Conservation (phyloP, 495 filamentous ascomycete genomes). For the Opeltia flavorubescens region DNA sequence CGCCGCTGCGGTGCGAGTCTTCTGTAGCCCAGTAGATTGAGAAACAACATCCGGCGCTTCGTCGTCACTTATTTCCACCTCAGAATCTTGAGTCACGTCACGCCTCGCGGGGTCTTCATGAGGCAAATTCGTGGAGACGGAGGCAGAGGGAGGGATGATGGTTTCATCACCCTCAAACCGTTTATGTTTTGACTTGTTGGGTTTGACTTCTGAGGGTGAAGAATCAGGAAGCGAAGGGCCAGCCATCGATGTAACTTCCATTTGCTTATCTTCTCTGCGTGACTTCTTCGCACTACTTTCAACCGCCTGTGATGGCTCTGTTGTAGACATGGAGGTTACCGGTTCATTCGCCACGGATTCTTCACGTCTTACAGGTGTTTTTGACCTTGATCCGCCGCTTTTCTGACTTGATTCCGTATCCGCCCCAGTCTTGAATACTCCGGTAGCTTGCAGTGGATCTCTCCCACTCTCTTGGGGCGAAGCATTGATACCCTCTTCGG, state of each 20-base stretch:
- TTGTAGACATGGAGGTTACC: too few relatives aligned
- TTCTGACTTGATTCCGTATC: too few relatives aligned
- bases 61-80: conserved; percentile 8
- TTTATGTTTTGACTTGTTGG: background rate
- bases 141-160: background rate
- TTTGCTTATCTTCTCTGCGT: background rate
- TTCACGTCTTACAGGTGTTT: too few relatives aligned
- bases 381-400: too few relatives aligned
- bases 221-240: background rate
- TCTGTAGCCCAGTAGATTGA: conserved; percentile 6
- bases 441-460: too few relatives aligned
- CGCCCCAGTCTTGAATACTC: too few relatives aligned
- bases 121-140: background rate
- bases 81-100: background rate
- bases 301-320: too few relatives aligned
- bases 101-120: background rate
- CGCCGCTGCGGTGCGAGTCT: conserved; percentile 5
- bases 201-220: background rate
- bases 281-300: too few relatives aligned
- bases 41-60: conserved; percentile 18
- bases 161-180: background rate
- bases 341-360: too few relatives aligned
- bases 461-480: too few relatives aligned
- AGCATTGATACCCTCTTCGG: too few relatives aligned
- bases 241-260: background rate